Percentiles rank a stretch among this genome's conserved stretches.
These are phyloP conservation scores for Paecilomyces sp. DNA, from an alignment of 2,329 filamentous ascomycete species.

Conservation along the genomic window DNA sequence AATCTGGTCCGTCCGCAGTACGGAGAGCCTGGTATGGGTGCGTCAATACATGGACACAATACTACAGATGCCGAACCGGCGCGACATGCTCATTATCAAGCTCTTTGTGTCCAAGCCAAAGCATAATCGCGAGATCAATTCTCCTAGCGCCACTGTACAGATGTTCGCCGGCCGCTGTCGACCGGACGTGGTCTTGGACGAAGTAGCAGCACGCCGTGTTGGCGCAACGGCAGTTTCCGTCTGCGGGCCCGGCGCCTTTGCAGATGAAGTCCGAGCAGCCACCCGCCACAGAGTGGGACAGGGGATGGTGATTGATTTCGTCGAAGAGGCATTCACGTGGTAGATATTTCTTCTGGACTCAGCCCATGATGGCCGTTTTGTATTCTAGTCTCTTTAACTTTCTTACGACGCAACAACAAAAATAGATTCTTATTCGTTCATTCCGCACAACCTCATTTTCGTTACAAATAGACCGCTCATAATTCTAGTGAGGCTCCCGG, in stretches of 20 bases:
- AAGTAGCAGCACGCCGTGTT: slow-evolving; percentile 48
- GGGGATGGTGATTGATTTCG: slow-evolving; percentile 52
- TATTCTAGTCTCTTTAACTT: background rate
- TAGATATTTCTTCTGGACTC: slow-evolving; percentile 20
- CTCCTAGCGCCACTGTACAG: slow-evolving; percentile 51
- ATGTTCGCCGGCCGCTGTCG: slow-evolving; percentile 56
- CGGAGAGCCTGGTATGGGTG: slow-evolving; percentile 58
- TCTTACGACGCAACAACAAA: background rate
- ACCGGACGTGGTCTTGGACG: slow-evolving; percentile 49
- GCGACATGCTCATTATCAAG: slow-evolving; percentile 53
- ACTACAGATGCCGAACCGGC: slow-evolving; percentile 50
- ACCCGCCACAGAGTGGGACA: slow-evolving; percentile 45
- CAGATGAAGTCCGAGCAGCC: slow-evolving; percentile 53
- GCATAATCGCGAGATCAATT: slow-evolving; percentile 46
- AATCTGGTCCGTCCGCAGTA: slow-evolving; percentile 56
- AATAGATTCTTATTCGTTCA: background rate
- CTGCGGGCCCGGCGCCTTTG: slow-evolving; percentile 57
- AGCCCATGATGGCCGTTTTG: background rate
- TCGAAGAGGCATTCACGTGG: slow-evolving; percentile 61
- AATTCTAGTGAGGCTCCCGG: no score
- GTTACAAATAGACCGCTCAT: no score
- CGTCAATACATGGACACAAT: slow-evolving; percentile 60
- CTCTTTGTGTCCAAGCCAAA: slow-evolving; percentile 58
- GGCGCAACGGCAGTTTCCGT: slow-evolving; percentile 57
- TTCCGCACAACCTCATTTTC: no score